Base-by-base conservation (phyloP, 1,284 basidiomycete genomes). In the Exobasidium rhododendri region DNA sequence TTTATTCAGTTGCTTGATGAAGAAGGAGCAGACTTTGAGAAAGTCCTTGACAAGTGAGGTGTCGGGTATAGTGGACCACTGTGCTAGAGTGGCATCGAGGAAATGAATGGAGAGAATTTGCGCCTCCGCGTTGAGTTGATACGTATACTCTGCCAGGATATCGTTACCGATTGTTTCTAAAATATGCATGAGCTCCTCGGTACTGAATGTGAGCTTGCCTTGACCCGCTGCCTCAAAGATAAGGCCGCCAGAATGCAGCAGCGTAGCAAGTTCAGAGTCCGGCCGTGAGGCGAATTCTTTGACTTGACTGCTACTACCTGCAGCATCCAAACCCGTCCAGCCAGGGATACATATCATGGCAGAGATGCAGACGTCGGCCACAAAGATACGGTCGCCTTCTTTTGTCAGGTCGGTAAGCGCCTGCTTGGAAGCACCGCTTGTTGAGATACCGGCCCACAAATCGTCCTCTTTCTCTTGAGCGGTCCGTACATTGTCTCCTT, bases 91-190 rank as follows among this genome's bases (percentile, higher is more conserved):
- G 2, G 86, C 85, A 35, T 86, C 83, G 26, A 94, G 80, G 58
- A 91, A 83, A n/a, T 84, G 82, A 17, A 89, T 80, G 2, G 84
- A 82, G 29, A 89, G 74, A 17, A 85, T 75, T 6, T 86, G 84
- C 26, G 88, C 80, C 4, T 78, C 81, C 58, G 86, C 85, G 62
- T 85, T 86, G 43, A 84, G 81, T 0, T 83, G 81, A 74, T 86
- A 88, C 2, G 82, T 80, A 79, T 93, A 90, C 11, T 82, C 75
- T 10, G 69, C 66, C 4, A 91, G 81, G 44, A 89, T 83, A 1
- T 83, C 80, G 3, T 80, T 83, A n/a, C 74, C 80, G 14, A 92
- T 77, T 60, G 84, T 82, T 0, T 82, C 80, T 17, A 91, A 75
- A 53, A 92, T 81, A 13, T 73, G 70, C 28, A 85, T 83, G 31